Conservation (phyloP, 1,139 yeast genomes). For the Citeromyces siamensis region DNA sequence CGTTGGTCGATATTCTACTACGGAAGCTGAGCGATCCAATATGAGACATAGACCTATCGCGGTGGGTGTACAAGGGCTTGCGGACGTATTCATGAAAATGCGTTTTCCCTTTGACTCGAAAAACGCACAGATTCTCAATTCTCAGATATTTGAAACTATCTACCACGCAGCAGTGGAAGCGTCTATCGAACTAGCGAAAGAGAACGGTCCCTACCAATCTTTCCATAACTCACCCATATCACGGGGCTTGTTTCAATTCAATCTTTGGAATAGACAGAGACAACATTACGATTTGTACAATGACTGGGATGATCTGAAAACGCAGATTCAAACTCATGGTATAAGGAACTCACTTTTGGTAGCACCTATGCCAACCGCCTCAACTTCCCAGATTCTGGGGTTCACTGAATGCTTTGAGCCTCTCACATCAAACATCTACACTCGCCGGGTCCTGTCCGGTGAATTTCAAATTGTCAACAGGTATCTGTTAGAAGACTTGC, state of each 20-base stretch:
- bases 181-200: constrained; percentile 36
- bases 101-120: constrained; percentile 41
- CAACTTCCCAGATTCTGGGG: constrained; percentile 51
- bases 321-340: constrained; percentile 28
- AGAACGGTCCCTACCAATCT: constrained; percentile 33
- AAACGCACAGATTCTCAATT: constrained; percentile 36
- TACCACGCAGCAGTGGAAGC: constrained; percentile 47
- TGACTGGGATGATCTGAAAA: constrained; percentile 38
- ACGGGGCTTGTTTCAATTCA: constrained; percentile 38
- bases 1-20: constrained; percentile 37
- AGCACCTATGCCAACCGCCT: constrained; percentile 55
- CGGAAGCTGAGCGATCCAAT: constrained; percentile 35
- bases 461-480: constrained; percentile 47
- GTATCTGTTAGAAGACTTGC: constrained; percentile 36
- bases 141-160: constrained; percentile 44
- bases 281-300: constrained; percentile 24
- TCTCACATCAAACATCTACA: constrained; percentile 41
- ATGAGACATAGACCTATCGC: constrained; percentile 45
- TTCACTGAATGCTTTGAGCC: constrained; percentile 51
- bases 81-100: constrained; percentile 40
- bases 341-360: constrained; percentile 42
- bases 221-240: constrained; percentile 46
- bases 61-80: constrained; percentile 48
- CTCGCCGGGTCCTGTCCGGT: constrained; percentile 44
- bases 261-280: constrained; percentile 40